A percentile compares a stretch with the other conserved stretches of the same genome.
Conservation (phyloP, 148 eudicot species). For the Silene conica region DNA sequence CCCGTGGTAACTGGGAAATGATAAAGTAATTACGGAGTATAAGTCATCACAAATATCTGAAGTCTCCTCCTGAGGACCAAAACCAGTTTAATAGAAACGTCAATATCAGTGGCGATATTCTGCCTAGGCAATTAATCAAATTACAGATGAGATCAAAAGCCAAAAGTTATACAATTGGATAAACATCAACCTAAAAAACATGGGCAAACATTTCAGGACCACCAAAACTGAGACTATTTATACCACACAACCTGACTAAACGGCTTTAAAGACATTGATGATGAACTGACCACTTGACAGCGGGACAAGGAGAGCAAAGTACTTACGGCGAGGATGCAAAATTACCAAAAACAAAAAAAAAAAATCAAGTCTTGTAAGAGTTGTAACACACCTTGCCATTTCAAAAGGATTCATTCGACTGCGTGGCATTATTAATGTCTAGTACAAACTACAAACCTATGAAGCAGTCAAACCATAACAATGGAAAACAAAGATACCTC, state of each 20-base stretch:
- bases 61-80: background rate
- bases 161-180: background rate
- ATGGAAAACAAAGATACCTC: background rate
- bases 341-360: background rate
- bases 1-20: background rate
- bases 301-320: background rate
- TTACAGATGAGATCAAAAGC: background rate
- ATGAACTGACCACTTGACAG: background rate
- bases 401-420: background rate
- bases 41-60: background rate
- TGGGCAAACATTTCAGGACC: slow-evolving; percentile 5
- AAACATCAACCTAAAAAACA: background rate
- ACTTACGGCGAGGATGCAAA: background rate
- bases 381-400: background rate
- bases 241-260: slow-evolving; percentile 11
- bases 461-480: background rate
- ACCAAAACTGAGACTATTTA: slow-evolving; percentile 6
- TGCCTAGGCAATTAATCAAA: background rate
- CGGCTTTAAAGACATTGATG: background rate
- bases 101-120: background rate
- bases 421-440: background rate
- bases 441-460: background rate
- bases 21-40: background rate
- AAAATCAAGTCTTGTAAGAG: background rate
- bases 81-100: background rate